Conservation (phyloP, 345 rosid genomes). For the Corymbia maculata region DNA sequence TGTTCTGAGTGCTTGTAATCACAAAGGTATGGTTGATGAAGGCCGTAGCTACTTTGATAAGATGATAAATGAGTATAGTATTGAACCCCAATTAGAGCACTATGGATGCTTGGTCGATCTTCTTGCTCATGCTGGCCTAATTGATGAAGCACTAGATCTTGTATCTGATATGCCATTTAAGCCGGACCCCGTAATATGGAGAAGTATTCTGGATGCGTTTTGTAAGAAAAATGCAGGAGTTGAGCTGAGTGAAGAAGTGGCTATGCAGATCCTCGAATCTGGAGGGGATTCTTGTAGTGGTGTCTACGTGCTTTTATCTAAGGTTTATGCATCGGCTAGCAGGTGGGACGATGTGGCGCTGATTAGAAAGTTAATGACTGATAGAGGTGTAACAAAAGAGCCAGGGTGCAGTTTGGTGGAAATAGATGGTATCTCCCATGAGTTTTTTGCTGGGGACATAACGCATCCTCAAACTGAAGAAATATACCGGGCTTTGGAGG, state of each 20-base stretch:
- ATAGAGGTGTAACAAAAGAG: slow-evolving; percentile 54
- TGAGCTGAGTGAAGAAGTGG: slow-evolving; percentile 59
- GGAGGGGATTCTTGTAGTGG: slow-evolving; percentile 34
- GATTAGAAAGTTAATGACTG: slow-evolving; percentile 59
- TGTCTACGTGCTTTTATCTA: slow-evolving; percentile 62
- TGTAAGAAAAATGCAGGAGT: slow-evolving; percentile 48
- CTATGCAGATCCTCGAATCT: slow-evolving; percentile 37
- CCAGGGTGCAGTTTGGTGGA: slow-evolving; percentile 89
- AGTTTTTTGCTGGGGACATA: slow-evolving; percentile 79
- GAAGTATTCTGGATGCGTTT: slow-evolving; percentile 83
- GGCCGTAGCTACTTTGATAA: slow-evolving; percentile 44
- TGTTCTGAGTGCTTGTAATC: slow-evolving; percentile 63
- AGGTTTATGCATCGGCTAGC: slow-evolving; percentile 67
- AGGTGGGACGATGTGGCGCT: slow-evolving; percentile 70
- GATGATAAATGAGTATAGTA: slow-evolving; percentile 49
- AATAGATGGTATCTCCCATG: slow-evolving; percentile 55
- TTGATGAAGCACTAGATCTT: slow-evolving; percentile 53
- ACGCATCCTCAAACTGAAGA: slow-evolving; percentile 54
- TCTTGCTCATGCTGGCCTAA: slow-evolving; percentile 63
- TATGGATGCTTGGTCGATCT: slow-evolving; percentile 77
- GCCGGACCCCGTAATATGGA: slow-evolving; percentile 80
- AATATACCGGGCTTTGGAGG: slow-evolving; percentile 41
- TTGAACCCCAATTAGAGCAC: slow-evolving; percentile 66
- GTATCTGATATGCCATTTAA: slow-evolving; percentile 55
- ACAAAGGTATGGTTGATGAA: slow-evolving; percentile 52